Evolutionary conservation across 345 rosid species (phyloP), one percentile per base, ranked within the genome.

Genomic region (Eucalyptus polybractea): DNA sequence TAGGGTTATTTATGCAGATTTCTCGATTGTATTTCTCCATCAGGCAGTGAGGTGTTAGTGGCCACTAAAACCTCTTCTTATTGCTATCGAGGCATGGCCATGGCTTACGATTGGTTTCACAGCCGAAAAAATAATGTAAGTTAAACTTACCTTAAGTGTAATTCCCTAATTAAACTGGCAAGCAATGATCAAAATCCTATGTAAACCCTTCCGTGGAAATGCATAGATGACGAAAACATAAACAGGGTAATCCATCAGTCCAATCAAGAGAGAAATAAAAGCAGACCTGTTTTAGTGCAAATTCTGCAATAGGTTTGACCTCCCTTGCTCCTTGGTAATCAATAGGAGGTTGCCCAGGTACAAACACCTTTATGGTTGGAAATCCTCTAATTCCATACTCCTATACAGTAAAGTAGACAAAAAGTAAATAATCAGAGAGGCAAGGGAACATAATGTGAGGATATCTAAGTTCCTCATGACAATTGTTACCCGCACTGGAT

Each of bases 281-380:
- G 88, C 92, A 90, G 90, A 97, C 99, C 99, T 96, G 96, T 87
- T 93, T 89, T 40, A 94, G 89, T 47, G 94, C 95, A 91, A 93
- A 97, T 88, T 96, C 94, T 88, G 96, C 95, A 90, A 97, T 96
- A 45, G 99, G 90, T 89, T 97, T 95, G 86, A 93, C 98, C 50
- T 97, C 99, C 91, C 99, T 97, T 50, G 97, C 99, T 92, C 99
- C 99, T 92, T 96, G 97, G 92, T 96, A 96, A 92, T 97, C 98
- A 31, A 95, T 93, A 37, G 99, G 97, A 90, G 98, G 91, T 93
- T 94, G 96, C 89, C 99, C 99, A 42, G 99, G 98, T 50, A 65
- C 95, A 91, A 97, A 97, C 86, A 96, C 96, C 93, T 97, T 96
- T 86, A 97, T 96, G 88, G 99, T 96, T 31, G 99, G 99, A 91